A percentile compares a stretch with the other conserved stretches of the same genome.
Evolutionary conservation across 2,329 filamentous ascomycete species (phyloP).

Genomic region (Penicillium thymicola): DNA sequence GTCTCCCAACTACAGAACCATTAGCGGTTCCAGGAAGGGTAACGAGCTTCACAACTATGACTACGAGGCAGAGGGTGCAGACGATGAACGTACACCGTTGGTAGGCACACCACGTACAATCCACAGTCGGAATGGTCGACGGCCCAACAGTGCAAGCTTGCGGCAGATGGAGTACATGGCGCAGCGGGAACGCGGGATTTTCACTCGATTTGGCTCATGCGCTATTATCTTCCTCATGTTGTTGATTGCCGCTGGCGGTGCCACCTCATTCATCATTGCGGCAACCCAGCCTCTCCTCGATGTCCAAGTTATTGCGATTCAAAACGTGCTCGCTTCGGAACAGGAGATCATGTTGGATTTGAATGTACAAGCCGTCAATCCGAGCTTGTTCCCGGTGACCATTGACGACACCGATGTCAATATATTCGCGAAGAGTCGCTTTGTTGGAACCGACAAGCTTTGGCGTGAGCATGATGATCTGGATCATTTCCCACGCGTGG

Average conservation of each 20-base stretch:
- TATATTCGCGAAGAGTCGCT: conserved; percentile 90
- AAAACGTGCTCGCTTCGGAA: conserved; percentile 87
- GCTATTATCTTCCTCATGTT: conserved; percentile 79
- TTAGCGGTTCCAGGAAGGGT: conserved; percentile 52
- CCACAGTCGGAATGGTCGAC: conserved; percentile 55
- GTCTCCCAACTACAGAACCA: conserved; percentile 47
- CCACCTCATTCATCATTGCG: conserved; percentile 83
- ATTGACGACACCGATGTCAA: conserved; percentile 85
- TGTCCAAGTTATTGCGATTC: conserved; percentile 74
- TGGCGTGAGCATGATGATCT: conserved; percentile 36
- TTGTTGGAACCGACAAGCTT: conserved; percentile 62
- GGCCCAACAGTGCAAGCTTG: conserved; percentile 55
- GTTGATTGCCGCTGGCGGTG: conserved; percentile 75
- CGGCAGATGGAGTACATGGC: conserved; percentile 72
- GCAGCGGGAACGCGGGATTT: conserved; percentile 62
- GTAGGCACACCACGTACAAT: conserved; percentile 61
- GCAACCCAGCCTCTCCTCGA: conserved; percentile 82
- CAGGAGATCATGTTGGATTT: conserved; percentile 95
- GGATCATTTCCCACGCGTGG: conserved; percentile 30
- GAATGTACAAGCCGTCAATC: conserved; percentile 82
- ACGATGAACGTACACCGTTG: conserved; percentile 84
- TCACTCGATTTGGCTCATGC: conserved; percentile 77
- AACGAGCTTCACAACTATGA: conserved; percentile 70
- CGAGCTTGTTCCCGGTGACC: conserved; percentile 84
- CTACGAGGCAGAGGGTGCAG: conserved; percentile 76